Percentiles rank a stretch among this genome's conserved stretches.
phyloP scores from a whole-genome alignment of 75 land plant species.

The Picea sitchensis region DNA sequence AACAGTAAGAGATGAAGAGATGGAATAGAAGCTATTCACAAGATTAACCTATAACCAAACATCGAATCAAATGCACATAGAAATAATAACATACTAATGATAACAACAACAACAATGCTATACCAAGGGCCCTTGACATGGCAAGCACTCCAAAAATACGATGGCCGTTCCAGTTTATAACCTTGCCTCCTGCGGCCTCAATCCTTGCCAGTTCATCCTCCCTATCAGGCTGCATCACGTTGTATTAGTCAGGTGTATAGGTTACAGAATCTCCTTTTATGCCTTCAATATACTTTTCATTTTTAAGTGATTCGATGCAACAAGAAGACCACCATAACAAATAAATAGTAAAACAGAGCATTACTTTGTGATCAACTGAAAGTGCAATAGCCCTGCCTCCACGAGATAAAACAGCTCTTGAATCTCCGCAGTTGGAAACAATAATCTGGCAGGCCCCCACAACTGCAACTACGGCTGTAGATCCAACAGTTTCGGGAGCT shows the following conservation, averaged over 20 bases:
- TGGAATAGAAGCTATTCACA: too few relatives aligned
- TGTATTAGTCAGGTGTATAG: too few relatives aligned
- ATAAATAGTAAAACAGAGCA: too few relatives aligned
- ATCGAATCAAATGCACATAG: too few relatives aligned
- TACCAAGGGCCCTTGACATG: slow-evolving; percentile 82
- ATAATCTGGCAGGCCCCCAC: slow-evolving; percentile 77
- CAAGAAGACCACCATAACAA: too few relatives aligned
- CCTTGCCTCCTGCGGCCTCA: slow-evolving; percentile 68
- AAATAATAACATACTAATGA: too few relatives aligned
- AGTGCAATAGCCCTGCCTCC: slow-evolving; percentile 22
- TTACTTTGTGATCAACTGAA: slow-evolving; percentile 21
- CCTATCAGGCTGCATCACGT: slow-evolving; percentile 55
- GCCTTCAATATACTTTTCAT: too few relatives aligned
- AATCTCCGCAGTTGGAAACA: slow-evolving; percentile 93
- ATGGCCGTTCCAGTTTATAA: slow-evolving; percentile 67
- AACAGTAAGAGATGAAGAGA: too few relatives aligned
- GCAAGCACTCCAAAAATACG: slow-evolving; percentile 71
- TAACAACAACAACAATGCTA: too few relatives aligned
- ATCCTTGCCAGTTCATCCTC: slow-evolving; percentile 60
- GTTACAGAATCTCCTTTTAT: too few relatives aligned
- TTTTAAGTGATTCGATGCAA: too few relatives aligned
- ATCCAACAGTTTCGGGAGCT: slow-evolving; percentile 42
- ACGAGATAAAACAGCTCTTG: slow-evolving; percentile 20
- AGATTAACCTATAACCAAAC: too few relatives aligned
- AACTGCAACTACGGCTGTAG: slow-evolving; percentile 82